phyloP scores from a whole-genome alignment of 305 asterid genomes.

The Fraxinus albicans region DNA sequence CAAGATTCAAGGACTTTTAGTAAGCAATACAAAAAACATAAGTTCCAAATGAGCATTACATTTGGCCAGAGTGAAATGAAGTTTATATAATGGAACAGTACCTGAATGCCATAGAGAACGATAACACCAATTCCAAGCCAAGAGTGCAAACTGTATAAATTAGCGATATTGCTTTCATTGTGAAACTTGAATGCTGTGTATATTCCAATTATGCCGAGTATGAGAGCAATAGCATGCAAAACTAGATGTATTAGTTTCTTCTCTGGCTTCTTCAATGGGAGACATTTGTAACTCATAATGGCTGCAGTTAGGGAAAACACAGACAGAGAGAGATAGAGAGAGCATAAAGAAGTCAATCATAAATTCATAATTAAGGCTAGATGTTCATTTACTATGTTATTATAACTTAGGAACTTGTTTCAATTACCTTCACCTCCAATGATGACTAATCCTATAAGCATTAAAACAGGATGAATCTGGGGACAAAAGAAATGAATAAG shows the following conservation, averaged over 20 bases:
- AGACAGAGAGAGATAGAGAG: background rate
- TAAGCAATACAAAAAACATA: background rate
- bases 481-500: constrained; percentile 19
- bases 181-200: constrained; percentile 82
- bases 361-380: background rate
- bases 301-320: constrained; percentile 48
- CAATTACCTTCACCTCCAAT: constrained; percentile 87
- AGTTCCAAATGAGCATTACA: background rate
- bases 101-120: constrained; percentile 87
- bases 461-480: constrained; percentile 92
- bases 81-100: constrained; percentile 6
- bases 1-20: background rate
- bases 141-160: constrained; percentile 92
- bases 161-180: constrained; percentile 79
- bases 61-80: background rate
- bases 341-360: background rate
- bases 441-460: constrained; percentile 78
- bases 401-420: background rate
- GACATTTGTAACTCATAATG: constrained; percentile 76
- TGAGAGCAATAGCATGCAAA: constrained; percentile 73
- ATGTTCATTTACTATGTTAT: background rate
- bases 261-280: constrained; percentile 71
- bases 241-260: constrained; percentile 80
- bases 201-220: constrained; percentile 80
- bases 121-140: constrained; percentile 88